Conservation (phyloP, 192 early-diverging fungal species). For the Spizellomyces sp. region DNA sequence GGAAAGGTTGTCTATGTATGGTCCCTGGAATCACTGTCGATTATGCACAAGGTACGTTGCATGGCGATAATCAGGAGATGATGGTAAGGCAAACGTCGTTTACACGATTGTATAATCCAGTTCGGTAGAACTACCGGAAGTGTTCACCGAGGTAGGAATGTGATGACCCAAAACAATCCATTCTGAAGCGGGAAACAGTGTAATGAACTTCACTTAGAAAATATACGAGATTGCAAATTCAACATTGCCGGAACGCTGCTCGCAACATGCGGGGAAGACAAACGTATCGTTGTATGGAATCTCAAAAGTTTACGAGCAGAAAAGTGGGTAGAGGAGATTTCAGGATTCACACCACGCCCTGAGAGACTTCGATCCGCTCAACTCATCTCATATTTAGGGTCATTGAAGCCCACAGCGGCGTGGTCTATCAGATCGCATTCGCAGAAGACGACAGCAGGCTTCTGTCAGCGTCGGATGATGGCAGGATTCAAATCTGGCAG, state of each 20-base stretch:
- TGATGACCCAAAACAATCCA: neutral
- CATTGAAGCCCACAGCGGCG: constrained; percentile 51
- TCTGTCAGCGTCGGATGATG: constrained; percentile 53
- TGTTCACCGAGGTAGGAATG: constrained; percentile 40
- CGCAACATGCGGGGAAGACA: constrained; percentile 48
- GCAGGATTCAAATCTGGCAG: constrained; percentile 53
- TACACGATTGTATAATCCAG: constrained; percentile 9
- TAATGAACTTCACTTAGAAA: constrained; percentile 23
- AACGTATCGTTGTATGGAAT: constrained; percentile 56
- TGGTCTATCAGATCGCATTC: constrained; percentile 52
- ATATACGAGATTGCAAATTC: constrained; percentile 45
- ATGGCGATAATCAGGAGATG: neutral
- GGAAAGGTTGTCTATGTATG: constrained; percentile 45
- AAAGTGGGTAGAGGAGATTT: constrained; percentile 38
- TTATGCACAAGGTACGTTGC: constrained; percentile 38
- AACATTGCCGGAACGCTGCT: constrained; percentile 34
- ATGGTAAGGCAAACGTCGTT: neutral
- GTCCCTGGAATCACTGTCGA: constrained; percentile 37
- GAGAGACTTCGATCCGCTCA: constrained; percentile 4
- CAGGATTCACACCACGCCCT: neutral
- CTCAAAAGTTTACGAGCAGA: constrained; percentile 36
- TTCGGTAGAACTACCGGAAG: constrained; percentile 51
- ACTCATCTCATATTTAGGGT: constrained; percentile 31
- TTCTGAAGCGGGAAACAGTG: neutral
- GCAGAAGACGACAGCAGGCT: constrained; percentile 43